Base-by-base conservation (phyloP, 805 yeast species). In the Monosporozyma yasuniensis region DNA sequence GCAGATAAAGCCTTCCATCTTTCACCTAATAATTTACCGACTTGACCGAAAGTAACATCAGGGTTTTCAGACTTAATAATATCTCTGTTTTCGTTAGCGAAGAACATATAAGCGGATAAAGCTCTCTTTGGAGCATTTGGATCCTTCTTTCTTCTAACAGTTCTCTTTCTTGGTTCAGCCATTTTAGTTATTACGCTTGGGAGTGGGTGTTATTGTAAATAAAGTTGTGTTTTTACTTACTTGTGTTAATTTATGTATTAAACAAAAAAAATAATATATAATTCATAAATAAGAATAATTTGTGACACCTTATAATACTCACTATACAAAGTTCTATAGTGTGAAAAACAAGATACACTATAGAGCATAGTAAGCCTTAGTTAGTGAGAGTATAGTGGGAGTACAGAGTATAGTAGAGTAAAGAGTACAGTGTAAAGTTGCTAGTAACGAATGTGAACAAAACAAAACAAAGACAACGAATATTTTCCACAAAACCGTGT, bases 51-150 rank as follows among this genome's bases (percentile, higher is more conserved):
- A 41, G 90, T 74, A 61, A 90, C 86, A 68, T 96, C 96, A 63
- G 98, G 97, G 79, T 91, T 88, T 71, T 90, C 98, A 55, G 91
- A 83, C 71, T 96, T 83, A 60, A 93, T 96, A 57, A 82, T 80
- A 72, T 91, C 97, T 78, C 99, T 90, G 79, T 87, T 86, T 67
- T 89, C 97, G 69, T 88, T 89, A 62, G 99, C 98, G 67, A 90
- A 93, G 81, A 87, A 91, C 98, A 93, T 90, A 83, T 91, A 93
- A 46, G 98, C 96, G 53, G 97, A 88, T 69, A 93, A 76, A 25
- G 97, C 88, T 74, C 98, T 87, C 87, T 93, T 93, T 71, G 99
- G 99, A 58, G 99, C 99, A 72, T 91, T 90, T 76, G 99, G 96
- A 71, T 87, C 95, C 71, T 73, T 73, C 73, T 73, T 73, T 71